These are phyloP conservation scores for Penicillium tannophilum DNA, from an alignment of 495 filamentous ascomycete genomes.

Conservation along the genomic window DNA sequence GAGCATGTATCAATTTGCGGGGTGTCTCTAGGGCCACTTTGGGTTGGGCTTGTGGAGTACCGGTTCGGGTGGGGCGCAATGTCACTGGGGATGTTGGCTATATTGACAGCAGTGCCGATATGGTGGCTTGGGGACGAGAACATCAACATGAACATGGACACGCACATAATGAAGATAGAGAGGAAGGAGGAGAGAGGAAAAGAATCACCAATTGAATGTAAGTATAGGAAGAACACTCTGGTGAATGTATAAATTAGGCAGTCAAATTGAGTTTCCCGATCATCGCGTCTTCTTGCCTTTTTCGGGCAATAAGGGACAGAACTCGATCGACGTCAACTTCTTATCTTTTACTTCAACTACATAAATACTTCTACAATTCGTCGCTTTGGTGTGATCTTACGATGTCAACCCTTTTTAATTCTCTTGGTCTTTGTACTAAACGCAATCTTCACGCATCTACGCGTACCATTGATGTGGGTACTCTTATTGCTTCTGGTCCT, in stretches of 20 bases:
- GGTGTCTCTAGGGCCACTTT: slow-evolving; percentile 64
- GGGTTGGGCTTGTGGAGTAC: slow-evolving; percentile 62
- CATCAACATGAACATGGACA: slow-evolving; percentile 3
- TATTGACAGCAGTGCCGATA: slow-evolving; percentile 32
- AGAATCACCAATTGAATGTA: background rate
- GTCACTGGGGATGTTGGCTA: slow-evolving; percentile 35
- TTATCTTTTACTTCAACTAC: background rate
- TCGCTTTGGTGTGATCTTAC: background rate
- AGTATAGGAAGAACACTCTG: background rate
- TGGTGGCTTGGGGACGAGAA: slow-evolving; percentile 15
- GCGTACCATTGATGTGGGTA: background rate
- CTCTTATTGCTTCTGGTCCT: background rate
- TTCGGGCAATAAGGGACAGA: slow-evolving; percentile 10
- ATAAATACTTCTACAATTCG: background rate
- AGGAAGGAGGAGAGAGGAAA: background rate
- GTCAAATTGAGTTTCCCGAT: slow-evolving; percentile 16
- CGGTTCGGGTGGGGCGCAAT: slow-evolving; percentile 63
- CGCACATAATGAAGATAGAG: background rate
- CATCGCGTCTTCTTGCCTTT: slow-evolving; percentile 24
- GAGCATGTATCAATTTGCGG: slow-evolving; percentile 41
- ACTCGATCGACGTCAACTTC: background rate
- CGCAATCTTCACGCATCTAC: background rate
- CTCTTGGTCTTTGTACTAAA: background rate
- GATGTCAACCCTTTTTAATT: background rate
- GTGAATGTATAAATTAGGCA: slow-evolving; percentile 7